These are phyloP conservation scores for Mallotus nudiflorus DNA, from an alignment of 345 rosid species.

Conservation along the genomic window DNA sequence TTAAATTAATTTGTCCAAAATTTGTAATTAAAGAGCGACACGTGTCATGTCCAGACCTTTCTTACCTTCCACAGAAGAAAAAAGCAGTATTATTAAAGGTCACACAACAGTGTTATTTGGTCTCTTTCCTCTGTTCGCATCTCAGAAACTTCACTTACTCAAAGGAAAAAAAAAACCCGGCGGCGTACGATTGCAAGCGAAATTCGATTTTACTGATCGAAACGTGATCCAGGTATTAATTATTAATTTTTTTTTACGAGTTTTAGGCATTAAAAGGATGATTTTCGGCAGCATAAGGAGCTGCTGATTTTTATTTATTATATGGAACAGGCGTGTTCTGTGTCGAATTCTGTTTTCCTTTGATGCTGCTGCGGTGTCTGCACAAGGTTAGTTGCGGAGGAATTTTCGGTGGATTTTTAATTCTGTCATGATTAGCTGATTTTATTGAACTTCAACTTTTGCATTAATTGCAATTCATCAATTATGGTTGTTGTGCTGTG, in stretches of 20 bases:
- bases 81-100: too few species aligned
- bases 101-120: neutral
- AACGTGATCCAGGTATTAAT: neutral
- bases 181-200: neutral
- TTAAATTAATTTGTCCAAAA: too few species aligned
- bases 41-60: neutral
- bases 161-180: neutral
- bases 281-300: too few species aligned
- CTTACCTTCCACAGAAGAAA: neutral
- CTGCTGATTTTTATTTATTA: too few species aligned
- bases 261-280: too few species aligned
- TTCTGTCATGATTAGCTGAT: neutral
- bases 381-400: slow-evolving; percentile 16
- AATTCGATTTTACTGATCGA: neutral
- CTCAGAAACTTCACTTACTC: neutral
- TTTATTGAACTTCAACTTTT: neutral
- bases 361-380: slow-evolving; percentile 12
- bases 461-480: too few species aligned
- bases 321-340: neutral
- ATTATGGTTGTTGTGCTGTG: too few species aligned
- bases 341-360: neutral
- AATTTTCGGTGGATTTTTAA: neutral
- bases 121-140: neutral
- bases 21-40: too few species aligned
- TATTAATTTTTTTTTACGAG: neutral